Percentiles rank a stretch among this genome's conserved stretches.
Evolutionary conservation across 169 alveolate species (phyloP).

Genomic region (Plasmodium ovale): DNA sequence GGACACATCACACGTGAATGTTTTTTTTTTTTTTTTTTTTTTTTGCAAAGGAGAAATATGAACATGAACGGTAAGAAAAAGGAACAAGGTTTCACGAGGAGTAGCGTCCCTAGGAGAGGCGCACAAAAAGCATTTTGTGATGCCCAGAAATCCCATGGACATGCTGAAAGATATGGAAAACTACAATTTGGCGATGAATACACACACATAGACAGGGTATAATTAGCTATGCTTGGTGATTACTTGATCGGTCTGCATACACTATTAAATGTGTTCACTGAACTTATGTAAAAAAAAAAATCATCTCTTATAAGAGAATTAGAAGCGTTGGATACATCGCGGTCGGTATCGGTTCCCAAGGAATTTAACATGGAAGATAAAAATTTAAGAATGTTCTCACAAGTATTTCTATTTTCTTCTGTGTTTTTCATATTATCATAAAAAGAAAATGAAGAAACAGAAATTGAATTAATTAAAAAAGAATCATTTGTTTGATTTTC

Average conservation of each 20-base stretch:
- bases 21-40: no score
- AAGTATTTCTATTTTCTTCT: conserved; percentile 37
- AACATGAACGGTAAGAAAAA: neutral
- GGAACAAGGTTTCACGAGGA: neutral
- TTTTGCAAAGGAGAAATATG: no score
- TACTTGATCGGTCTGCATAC: conserved; percentile 62
- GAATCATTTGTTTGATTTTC: conserved; percentile 5
- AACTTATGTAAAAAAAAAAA: conserved; percentile 41
- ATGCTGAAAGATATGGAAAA: neutral
- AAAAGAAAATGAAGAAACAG: conserved; percentile 36
- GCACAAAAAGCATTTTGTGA: no score
- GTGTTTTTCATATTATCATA: conserved; percentile 75
- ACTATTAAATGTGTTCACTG: conserved; percentile 31
- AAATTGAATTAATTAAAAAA: conserved; percentile 39
- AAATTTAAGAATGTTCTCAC: conserved; percentile 41
- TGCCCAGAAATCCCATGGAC: no score
- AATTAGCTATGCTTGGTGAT: no score
- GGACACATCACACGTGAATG: no score
- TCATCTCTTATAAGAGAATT: conserved; percentile 40
- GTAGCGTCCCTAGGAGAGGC: no score
- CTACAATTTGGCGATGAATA: no score
- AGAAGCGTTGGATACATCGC: conserved; percentile 66
- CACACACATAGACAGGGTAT: no score
- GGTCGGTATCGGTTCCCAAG: conserved; percentile 32
- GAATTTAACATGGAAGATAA: conserved; percentile 32